Evolutionary conservation across 805 yeast genomes (phyloP).

Genomic region (Candida glaebosa): DNA sequence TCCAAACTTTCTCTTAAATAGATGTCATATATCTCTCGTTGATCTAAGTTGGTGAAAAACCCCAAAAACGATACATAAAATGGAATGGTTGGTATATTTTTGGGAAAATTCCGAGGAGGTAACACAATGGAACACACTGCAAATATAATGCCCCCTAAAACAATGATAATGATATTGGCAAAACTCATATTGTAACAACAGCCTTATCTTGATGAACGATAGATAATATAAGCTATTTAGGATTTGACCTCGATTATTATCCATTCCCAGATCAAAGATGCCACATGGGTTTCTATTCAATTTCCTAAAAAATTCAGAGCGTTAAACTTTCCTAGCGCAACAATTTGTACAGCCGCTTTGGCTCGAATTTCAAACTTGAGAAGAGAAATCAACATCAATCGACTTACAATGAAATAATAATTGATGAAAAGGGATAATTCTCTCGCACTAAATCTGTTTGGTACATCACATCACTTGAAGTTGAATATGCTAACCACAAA

Average conservation of each 20-base stretch:
- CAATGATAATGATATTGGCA: not conserved
- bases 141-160: not conserved
- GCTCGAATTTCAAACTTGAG: no score
- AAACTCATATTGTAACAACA: not conserved
- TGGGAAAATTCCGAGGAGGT: constrained; percentile 53
- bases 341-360: no score
- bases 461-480: not conserved
- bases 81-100: constrained; percentile 57
- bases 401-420: no score
- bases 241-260: not conserved
- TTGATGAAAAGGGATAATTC: not conserved
- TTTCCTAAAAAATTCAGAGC: not conserved
- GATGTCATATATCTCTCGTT: constrained; percentile 40
- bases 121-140: constrained; percentile 16
- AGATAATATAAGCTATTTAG: no score
- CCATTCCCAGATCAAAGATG: not conserved
- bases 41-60: constrained; percentile 42
- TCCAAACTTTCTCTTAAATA: constrained; percentile 45
- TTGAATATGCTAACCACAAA: not conserved
- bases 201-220: no score
- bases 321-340: not conserved
- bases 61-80: constrained; percentile 55
- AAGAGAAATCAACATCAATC: no score
- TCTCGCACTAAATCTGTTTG: not conserved
- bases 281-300: not conserved